These are phyloP conservation scores for Pyrenochaeta sp. DNA, from an alignment of 2,329 filamentous ascomycete species.

Conservation along the genomic window DNA sequence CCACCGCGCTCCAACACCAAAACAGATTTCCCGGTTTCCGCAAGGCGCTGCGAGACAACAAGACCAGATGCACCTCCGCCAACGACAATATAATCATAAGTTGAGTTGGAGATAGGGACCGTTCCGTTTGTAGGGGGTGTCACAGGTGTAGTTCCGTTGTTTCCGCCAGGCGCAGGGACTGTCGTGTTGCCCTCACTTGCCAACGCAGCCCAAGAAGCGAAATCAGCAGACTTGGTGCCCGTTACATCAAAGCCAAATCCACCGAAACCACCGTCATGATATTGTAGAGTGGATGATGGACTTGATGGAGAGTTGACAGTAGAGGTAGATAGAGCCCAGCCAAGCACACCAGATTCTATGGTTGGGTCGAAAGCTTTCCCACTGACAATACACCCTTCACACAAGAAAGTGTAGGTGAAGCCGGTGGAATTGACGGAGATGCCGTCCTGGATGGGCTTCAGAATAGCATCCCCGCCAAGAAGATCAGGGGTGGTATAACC, in stretches of 20 bases:
- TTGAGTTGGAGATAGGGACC: constrained; percentile 34
- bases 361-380: constrained; percentile 11
- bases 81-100: constrained; percentile 54
- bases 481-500: constrained; percentile 50
- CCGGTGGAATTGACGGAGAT: constrained; percentile 60
- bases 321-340: constrained; percentile 24
- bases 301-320: constrained; percentile 24
- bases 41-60: constrained; percentile 48
- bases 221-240: constrained; percentile 29
- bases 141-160: constrained; percentile 8
- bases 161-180: background rate
- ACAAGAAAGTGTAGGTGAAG: constrained; percentile 61
- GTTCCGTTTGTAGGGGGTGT: constrained; percentile 12
- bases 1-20: constrained; percentile 52
- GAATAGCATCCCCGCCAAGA: constrained; percentile 47
- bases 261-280: constrained; percentile 29
- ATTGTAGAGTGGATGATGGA: constrained; percentile 16
- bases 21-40: constrained; percentile 49
- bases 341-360: constrained; percentile 7
- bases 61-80: constrained; percentile 51
- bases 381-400: constrained; percentile 34
- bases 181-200: constrained; percentile 3
- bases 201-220: constrained; percentile 31
- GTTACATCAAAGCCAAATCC: constrained; percentile 25
- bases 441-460: constrained; percentile 56